These are phyloP conservation scores for Fusarium secorum DNA, from an alignment of 2,329 filamentous ascomycete species.

Conservation along the genomic window DNA sequence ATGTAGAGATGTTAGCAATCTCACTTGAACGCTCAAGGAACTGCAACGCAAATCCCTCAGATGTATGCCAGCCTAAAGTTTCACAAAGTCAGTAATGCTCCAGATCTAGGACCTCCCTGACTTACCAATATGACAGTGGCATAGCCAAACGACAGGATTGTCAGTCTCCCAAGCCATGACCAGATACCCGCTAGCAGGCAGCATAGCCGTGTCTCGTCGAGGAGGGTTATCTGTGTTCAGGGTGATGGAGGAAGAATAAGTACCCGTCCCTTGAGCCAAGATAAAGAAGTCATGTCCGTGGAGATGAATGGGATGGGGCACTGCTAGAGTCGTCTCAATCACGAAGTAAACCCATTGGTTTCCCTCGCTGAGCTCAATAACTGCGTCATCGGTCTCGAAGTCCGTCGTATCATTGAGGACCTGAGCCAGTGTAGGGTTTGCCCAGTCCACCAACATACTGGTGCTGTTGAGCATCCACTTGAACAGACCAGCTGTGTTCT, in stretches of 20 bases:
- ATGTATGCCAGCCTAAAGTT: background rate
- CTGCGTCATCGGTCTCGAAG: constrained; percentile 19
- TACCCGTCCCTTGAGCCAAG: constrained; percentile 37
- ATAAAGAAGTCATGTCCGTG: constrained; percentile 49
- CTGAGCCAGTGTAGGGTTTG: background rate
- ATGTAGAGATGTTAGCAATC: background rate
- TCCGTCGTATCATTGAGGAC: background rate
- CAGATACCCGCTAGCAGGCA: constrained; percentile 54
- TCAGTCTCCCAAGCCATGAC: constrained; percentile 59
- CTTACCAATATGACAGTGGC: constrained; percentile 57
- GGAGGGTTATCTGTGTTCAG: constrained; percentile 52
- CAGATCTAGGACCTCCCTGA: rapidly evolving
- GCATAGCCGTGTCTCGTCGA: constrained; percentile 60
- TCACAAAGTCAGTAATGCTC: background rate
- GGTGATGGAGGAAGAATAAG: background rate
- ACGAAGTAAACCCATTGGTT: constrained; percentile 45
- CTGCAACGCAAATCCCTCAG: constrained; percentile 4
- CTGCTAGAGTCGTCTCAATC: constrained; percentile 32
- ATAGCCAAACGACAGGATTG: constrained; percentile 60
- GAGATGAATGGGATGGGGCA: constrained; percentile 49
- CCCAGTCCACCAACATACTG: constrained; percentile 10
- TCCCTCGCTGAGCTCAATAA: constrained; percentile 41
- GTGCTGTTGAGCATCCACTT: constrained; percentile 19
- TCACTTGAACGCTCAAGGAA: constrained; percentile 8
- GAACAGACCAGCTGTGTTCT: constrained; percentile 1